Conservation (phyloP, 2,329 filamentous ascomycete genomes). For the Sporothrix globosa region DNA sequence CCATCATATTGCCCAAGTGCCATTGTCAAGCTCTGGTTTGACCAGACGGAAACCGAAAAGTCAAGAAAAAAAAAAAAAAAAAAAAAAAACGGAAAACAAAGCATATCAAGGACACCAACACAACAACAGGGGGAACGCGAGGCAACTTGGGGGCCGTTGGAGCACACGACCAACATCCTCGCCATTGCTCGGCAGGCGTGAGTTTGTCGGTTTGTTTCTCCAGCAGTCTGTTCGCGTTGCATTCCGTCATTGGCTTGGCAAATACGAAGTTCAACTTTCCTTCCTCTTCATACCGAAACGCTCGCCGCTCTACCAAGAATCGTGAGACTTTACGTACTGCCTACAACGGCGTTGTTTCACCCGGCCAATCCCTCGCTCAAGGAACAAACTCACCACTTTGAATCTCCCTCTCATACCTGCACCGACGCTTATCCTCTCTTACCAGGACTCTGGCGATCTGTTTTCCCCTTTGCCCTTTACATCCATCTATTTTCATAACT, state of each 20-base stretch:
- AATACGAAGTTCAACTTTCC: not conserved
- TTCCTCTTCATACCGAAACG: not conserved
- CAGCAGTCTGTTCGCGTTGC: not conserved
- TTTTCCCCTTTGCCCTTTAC: not conserved
- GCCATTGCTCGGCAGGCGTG: not conserved
- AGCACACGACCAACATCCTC: slow-evolving; percentile 13
- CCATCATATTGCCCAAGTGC: too few relatives aligned
- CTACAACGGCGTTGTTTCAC: slow-evolving; percentile 1
- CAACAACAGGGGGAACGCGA: not conserved
- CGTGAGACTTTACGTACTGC: slow-evolving; percentile 1
- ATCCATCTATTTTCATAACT: too few relatives aligned
- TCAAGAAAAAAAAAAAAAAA: too few relatives aligned
- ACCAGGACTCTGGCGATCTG: not conserved
- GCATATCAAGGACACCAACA: not conserved
- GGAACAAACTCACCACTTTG: not conserved
- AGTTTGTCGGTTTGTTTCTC: too few relatives aligned
- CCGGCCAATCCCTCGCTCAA: not conserved
- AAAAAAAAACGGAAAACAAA: not conserved
- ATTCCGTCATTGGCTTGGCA: not conserved
- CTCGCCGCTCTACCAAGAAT: not conserved
- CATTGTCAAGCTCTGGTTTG: too few relatives aligned
- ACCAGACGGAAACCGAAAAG: too few relatives aligned
- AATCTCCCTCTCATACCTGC: not conserved
- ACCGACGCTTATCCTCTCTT: too few relatives aligned
- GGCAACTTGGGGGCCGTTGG: not conserved